Evolutionary conservation across 1,284 basidiomycete genomes (phyloP), one percentile per base, ranked within the genome.

Genomic region (Kwoniella shivajii): DNA sequence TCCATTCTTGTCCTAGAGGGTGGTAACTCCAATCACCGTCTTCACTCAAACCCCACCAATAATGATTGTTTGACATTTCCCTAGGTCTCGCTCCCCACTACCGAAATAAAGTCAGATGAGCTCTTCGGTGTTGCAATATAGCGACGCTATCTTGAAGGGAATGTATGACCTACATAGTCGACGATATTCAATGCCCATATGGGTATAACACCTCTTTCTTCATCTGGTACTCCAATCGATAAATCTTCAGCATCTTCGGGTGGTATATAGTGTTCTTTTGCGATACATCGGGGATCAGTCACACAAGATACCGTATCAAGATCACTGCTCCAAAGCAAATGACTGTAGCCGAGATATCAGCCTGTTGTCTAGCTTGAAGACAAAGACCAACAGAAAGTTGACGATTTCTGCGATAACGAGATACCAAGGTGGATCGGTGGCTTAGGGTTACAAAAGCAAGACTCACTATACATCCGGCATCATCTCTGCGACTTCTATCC

Each of bases 1-100:
- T 68, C 74, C 74, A 77, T 42, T 68, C 58, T 34, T 67, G 64
- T 11, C 75, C 76, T 6, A 77, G 60, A 6, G 72, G 65, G 36
- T 77, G 73, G 56, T 61, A 74, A 14, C 62, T 61, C 68, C 73
- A 78, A 2, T 69, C 70, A 1, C 64, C 68, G 20, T 66, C 47
- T 14, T 62, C 56, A 3, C 56, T 65, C 30, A 64, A 52, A n/a
- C 60, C 66, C 69, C 67, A 75, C 46, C 62, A 71, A 14, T 66
- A 65, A 22, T 66, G 63, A 43, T 62, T 63, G 50, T 67, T 58
- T 3, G 66, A 51, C 6, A 58, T 55, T 20, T 66, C 61, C 14
- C 42, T 31, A 20, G 74, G 66, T 60, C 46, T 42, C 10, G 64
- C 36, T 18, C 72, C 72, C 72, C 71, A 72, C 72, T 68, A 39